Conservation (phyloP, 371 early-diverging fungal species). For the Zopfochytrium polystomum region DNA sequence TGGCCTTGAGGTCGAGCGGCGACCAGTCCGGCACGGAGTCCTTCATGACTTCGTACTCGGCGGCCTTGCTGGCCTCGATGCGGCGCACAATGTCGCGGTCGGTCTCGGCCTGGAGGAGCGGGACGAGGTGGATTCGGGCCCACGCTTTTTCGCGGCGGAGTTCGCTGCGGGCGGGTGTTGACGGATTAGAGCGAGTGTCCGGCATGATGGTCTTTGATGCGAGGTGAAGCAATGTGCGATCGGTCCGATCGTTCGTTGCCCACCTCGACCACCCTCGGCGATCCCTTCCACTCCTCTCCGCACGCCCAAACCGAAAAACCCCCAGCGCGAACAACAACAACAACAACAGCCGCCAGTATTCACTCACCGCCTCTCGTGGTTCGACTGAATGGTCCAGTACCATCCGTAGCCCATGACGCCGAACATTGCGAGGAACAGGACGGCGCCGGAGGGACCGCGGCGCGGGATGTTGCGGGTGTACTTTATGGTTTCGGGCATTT, state of each 20-base stretch:
- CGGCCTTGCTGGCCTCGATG: constrained; percentile 65
- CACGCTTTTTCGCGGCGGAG: constrained; percentile 89
- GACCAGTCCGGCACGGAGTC: constrained; percentile 64
- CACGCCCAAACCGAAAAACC: background rate
- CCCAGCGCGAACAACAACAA: too few relatives aligned
- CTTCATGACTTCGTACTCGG: constrained; percentile 87
- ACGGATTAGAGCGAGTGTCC: background rate
- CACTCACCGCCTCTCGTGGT: constrained; percentile 72
- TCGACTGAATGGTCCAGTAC: constrained; percentile 63
- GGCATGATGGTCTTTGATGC: background rate
- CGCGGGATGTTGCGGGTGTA: constrained; percentile 88
- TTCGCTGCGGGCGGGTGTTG: constrained; percentile 64
- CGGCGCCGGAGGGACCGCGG: constrained; percentile 64
- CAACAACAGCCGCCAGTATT: too few relatives aligned
- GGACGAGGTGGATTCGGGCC: constrained; percentile 75
- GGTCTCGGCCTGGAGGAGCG: constrained; percentile 88
- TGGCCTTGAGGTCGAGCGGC: constrained; percentile 45
- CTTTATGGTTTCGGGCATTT: constrained; percentile 57
- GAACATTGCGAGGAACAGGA: constrained; percentile 51
- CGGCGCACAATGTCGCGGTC: constrained; percentile 89
- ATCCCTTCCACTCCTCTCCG: background rate
- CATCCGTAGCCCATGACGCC: constrained; percentile 65
- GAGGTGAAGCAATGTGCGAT: background rate
- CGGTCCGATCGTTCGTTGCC: background rate
- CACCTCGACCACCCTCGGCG: background rate